A percentile compares a stretch with the other conserved stretches of the same genome.
Evolutionary conservation across 345 rosid genomes (phyloP).

Genomic region (Kandelia obovata): DNA sequence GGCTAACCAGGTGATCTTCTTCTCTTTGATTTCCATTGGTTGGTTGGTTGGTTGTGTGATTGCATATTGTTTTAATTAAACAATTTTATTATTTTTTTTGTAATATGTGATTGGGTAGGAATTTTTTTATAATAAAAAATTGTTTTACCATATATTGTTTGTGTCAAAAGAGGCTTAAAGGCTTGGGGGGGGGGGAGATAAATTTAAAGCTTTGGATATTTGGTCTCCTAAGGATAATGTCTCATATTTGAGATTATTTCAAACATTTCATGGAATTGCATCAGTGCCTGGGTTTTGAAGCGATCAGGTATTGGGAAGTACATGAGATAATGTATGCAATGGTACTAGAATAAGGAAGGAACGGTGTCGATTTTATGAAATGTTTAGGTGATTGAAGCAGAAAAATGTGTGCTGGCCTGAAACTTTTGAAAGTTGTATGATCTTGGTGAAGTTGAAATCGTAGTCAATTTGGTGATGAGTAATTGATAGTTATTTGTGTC

Average conservation of each 20-base stretch:
- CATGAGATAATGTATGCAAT: background rate
- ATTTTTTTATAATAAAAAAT: no score
- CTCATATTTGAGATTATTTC: background rate
- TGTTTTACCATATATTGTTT: no score
- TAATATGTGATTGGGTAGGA: no score
- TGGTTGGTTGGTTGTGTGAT: background rate
- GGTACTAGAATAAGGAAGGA: background rate
- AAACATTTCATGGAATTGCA: background rate
- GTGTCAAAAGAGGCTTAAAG: background rate
- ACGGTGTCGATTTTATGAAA: background rate
- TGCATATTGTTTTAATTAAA: background rate
- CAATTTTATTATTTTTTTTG: no score
- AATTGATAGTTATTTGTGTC: background rate
- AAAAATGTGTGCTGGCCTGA: no score
- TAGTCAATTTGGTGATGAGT: slow-evolving; percentile 3
- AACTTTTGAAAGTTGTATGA: background rate
- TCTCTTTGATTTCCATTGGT: background rate
- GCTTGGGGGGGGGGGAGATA: no score
- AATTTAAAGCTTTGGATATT: background rate
- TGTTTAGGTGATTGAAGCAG: no score
- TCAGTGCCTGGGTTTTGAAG: background rate
- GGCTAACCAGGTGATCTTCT: slow-evolving; percentile 74
- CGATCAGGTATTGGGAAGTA: background rate
- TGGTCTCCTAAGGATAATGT: background rate
- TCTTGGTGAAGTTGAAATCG: background rate